Evolutionary conservation across 1,284 basidiomycete genomes (phyloP).

Genomic region (Trichosporon inkin): DNA sequence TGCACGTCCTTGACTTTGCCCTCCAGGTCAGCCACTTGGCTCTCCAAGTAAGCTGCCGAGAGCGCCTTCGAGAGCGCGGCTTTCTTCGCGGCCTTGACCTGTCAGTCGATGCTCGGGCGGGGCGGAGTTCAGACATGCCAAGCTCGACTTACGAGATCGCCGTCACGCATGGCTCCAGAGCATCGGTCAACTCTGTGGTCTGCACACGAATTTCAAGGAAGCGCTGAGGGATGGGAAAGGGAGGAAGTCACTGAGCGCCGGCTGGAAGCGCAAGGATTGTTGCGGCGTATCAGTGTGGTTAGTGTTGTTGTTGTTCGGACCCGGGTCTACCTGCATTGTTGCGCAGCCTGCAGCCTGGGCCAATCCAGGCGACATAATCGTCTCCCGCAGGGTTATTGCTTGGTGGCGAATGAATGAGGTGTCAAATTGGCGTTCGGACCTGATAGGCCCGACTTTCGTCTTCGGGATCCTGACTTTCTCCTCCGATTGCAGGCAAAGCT

Average conservation of each 20-base stretch:
- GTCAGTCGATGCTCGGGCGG: neutral
- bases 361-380: constrained; percentile 3
- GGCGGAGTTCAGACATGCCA: neutral
- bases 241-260: too few species aligned
- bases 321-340: neutral
- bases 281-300: neutral
- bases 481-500: neutral
- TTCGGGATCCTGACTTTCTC: constrained; percentile 2
- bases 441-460: constrained; percentile 6
- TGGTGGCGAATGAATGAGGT: constrained; percentile 6
- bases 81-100: constrained; percentile 37
- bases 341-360: neutral
- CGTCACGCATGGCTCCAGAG: constrained; percentile 15
- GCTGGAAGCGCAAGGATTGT: neutral
- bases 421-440: neutral
- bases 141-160: constrained; percentile 16
- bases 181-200: neutral
- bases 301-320: neutral
- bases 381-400: neutral
- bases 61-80: constrained; percentile 47
- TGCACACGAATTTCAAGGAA: neutral
- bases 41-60: constrained; percentile 47
- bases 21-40: constrained; percentile 50
- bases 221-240: neutral
- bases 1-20: constrained; percentile 31